phyloP scores from a whole-genome alignment of 352 stramenopile species.

The Pythium folliculosum region DNA sequence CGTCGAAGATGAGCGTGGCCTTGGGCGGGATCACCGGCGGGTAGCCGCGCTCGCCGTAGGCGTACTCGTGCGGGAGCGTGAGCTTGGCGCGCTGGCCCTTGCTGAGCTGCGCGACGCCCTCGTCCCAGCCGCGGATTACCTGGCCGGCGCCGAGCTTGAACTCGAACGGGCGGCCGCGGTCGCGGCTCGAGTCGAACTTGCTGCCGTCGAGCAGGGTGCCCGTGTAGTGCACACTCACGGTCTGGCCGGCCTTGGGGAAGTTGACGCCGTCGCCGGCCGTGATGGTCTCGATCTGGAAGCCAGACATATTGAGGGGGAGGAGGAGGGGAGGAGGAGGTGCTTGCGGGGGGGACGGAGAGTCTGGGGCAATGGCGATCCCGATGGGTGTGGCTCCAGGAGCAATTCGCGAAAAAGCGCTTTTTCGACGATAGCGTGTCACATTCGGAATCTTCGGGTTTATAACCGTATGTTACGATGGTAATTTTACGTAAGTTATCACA shows the following conservation, averaged over 20 bases:
- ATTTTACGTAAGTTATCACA: too few species aligned
- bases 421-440: background rate
- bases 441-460: too few species aligned
- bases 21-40: constrained; percentile 90
- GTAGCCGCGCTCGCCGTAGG: constrained; percentile 91
- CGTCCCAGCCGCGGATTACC: constrained; percentile 82
- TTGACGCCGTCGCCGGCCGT: constrained; percentile 77
- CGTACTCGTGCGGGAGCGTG: constrained; percentile 92
- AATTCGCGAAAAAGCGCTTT: constrained; percentile 11
- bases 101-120: constrained; percentile 85
- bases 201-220: constrained; percentile 73
- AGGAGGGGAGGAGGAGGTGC: background rate
- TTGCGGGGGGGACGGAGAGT: background rate
- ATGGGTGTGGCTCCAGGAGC: constrained; percentile 4
- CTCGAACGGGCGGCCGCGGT: constrained; percentile 75
- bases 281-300: constrained; percentile 76
- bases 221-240: constrained; percentile 79
- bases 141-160: constrained; percentile 76
- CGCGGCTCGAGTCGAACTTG: constrained; percentile 84
- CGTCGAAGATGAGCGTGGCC: constrained; percentile 92
- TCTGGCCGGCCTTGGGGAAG: constrained; percentile 71
- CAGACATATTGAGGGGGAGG: constrained; percentile 29
- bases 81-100: constrained; percentile 94
- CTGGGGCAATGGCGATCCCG: background rate
- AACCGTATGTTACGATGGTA: too few species aligned